Evolutionary conservation across 1,284 basidiomycete species (phyloP).

Genomic region (Trichosporon sp.): DNA sequence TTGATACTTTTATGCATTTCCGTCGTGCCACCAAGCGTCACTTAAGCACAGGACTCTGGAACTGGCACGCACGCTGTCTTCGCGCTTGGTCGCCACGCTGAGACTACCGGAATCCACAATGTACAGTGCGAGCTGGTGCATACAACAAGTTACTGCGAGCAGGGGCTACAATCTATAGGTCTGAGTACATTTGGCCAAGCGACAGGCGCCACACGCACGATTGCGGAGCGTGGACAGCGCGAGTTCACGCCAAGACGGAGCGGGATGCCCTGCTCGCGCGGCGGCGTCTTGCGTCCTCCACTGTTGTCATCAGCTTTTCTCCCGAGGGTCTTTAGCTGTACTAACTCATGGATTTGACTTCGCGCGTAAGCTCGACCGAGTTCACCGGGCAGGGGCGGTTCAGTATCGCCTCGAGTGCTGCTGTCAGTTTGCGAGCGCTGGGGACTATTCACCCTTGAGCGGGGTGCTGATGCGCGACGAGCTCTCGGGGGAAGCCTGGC

Average conservation of each 20-base stretch:
- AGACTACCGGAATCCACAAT: no score
- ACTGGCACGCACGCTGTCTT: no score
- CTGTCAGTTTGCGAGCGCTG: background rate
- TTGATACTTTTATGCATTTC: background rate
- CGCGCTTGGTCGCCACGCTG: no score
- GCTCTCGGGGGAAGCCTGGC: constrained; percentile 1
- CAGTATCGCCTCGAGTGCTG: constrained; percentile 15
- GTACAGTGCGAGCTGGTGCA: background rate
- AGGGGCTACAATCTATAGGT: background rate
- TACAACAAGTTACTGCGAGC: background rate
- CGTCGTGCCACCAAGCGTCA: background rate
- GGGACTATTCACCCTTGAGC: background rate
- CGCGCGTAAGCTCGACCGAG: constrained; percentile 20
- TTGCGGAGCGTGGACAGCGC: background rate
- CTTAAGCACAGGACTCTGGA: no score
- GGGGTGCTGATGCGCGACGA: constrained; percentile 6
- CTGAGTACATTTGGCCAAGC: background rate
- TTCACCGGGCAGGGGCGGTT: background rate
- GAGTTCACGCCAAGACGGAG: background rate
- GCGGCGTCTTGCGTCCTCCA: constrained; percentile 16
- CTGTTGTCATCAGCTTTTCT: constrained; percentile 2
- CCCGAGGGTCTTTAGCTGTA: background rate
- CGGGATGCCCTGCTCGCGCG: constrained; percentile 3
- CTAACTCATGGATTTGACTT: constrained; percentile 21
- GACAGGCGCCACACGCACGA: background rate